Percentiles rank a stretch among this genome's conserved stretches.
These are phyloP conservation scores for Lotmaria passim DNA, from an alignment of 208 protist species.

Conservation along the genomic window DNA sequence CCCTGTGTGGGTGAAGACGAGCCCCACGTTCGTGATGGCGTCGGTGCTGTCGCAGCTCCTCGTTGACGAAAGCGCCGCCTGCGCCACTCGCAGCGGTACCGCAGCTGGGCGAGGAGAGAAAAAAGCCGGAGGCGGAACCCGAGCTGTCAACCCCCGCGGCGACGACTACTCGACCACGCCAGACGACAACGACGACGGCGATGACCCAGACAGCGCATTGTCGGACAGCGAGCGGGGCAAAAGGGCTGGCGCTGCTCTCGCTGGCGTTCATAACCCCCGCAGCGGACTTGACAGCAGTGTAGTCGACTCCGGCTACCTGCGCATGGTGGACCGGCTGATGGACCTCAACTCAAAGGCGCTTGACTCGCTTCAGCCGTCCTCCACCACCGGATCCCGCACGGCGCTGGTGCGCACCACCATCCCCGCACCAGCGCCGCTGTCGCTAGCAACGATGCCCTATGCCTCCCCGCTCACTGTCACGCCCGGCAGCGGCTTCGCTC, in stretches of 20 bases:
- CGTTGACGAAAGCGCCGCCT: slow-evolving; percentile 6
- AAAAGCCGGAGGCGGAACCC: not conserved
- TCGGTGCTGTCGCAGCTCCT: slow-evolving; percentile 48
- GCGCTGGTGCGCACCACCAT: slow-evolving; percentile 15
- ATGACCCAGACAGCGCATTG: not conserved
- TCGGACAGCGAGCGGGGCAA: not conserved
- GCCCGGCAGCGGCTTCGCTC: not conserved
- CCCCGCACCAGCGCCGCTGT: not conserved
- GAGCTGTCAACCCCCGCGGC: not conserved
- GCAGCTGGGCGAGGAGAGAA: not conserved
- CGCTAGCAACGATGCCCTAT: not conserved
- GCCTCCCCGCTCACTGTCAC: not conserved
- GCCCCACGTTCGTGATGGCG: slow-evolving; percentile 66
- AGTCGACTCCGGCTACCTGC: slow-evolving; percentile 31
- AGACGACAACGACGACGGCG: not conserved
- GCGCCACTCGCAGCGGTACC: not conserved
- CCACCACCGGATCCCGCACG: slow-evolving; percentile 7
- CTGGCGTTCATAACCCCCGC: no score
- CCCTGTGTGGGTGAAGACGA: slow-evolving; percentile 64
- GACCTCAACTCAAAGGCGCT: slow-evolving; percentile 35
- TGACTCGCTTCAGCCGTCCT: slow-evolving; percentile 29
- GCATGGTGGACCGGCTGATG: slow-evolving; percentile 39
- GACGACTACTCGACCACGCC: not conserved
- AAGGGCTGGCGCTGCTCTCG: not conserved
- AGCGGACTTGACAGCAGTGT: slow-evolving; percentile 3